These are phyloP conservation scores for Rheum nobile DNA, from an alignment of 148 eudicot genomes.

Conservation along the genomic window DNA sequence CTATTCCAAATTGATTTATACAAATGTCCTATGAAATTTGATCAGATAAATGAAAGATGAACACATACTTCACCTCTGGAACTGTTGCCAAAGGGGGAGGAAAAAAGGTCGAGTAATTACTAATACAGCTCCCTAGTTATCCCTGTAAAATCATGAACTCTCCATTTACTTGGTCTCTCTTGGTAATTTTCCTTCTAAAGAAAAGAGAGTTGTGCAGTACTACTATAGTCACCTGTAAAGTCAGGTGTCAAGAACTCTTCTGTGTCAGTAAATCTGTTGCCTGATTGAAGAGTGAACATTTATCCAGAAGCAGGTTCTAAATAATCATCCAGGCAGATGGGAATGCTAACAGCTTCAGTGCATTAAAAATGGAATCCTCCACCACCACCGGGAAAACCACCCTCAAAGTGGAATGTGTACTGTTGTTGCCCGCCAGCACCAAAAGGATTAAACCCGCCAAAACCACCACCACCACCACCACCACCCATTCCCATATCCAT, in stretches of 20 bases:
- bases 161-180: not conserved
- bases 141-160: not conserved
- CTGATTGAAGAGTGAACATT: not conserved
- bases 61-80: not conserved
- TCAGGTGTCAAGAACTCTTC: slow-evolving; percentile 2
- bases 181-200: not conserved
- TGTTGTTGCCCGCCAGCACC: slow-evolving; percentile 82
- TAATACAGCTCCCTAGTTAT: not conserved
- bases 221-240: not conserved
- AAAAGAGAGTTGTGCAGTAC: not conserved
- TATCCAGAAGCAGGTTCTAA: not conserved
- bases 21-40: not conserved
- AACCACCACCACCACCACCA: slow-evolving; percentile 45
- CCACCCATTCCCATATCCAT: slow-evolving; percentile 41
- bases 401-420: slow-evolving; percentile 88
- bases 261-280: not conserved
- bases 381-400: slow-evolving; percentile 85
- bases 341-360: not conserved
- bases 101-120: not conserved
- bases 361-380: not conserved
- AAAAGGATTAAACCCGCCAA: slow-evolving; percentile 81
- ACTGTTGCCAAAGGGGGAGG: not conserved
- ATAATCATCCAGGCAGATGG: not conserved
- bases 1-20: not conserved
- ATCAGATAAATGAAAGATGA: not conserved